phyloP scores from a whole-genome alignment of 1,284 basidiomycete genomes.

The Ganoderma lucidum region DNA sequence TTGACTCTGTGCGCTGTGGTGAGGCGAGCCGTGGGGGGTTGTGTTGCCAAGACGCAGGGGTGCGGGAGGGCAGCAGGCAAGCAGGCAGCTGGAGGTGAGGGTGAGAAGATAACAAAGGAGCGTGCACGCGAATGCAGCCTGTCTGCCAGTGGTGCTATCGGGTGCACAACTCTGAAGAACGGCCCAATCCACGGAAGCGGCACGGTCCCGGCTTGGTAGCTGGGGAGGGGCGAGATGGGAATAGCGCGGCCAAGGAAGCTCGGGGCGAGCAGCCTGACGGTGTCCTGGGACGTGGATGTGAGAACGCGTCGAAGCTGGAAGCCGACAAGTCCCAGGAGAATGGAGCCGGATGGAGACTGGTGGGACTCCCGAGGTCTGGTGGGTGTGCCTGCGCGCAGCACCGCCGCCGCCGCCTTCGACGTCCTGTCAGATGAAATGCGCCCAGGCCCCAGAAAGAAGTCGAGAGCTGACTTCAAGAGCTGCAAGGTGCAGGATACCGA shows the following conservation, averaged over 20 bases:
- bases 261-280: neutral
- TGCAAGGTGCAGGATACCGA: neutral
- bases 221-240: neutral
- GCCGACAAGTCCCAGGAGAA: slow-evolving; percentile 3
- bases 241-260: neutral
- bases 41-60: neutral
- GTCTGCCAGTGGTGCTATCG: slow-evolving; percentile 1
- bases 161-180: neutral
- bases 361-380: neutral
- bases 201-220: slow-evolving; percentile 14
- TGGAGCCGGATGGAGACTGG: slow-evolving; percentile 3
- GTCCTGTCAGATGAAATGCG: neutral
- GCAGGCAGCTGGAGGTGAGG: slow-evolving; percentile 5
- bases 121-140: neutral
- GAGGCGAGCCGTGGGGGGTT: neutral
- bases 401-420: neutral
- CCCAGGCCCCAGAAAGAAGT: neutral
- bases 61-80: neutral
- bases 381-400: slow-evolving; percentile 3
- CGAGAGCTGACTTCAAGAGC: neutral
- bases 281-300: neutral
- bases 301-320: slow-evolving; percentile 2
- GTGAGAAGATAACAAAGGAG: neutral
- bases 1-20: neutral
- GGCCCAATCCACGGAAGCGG: slow-evolving; percentile 8